A percentile compares a stretch with the other conserved stretches of the same genome.
These are phyloP conservation scores for Sambucus nigra DNA, from an alignment of 129 eudicot genomes.

Conservation along the genomic window DNA sequence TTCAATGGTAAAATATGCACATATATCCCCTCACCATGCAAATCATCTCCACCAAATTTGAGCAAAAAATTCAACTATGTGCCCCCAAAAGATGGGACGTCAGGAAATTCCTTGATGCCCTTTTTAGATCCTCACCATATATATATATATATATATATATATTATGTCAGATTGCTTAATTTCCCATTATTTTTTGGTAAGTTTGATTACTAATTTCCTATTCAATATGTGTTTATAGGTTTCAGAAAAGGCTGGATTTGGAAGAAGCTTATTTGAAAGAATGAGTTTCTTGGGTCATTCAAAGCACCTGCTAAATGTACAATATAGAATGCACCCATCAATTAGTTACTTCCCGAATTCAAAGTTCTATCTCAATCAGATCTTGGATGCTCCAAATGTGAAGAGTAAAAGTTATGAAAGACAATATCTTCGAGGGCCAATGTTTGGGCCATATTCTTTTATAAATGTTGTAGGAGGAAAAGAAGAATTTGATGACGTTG, in stretches of 20 bases:
- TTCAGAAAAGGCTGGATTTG: slow-evolving; percentile 31
- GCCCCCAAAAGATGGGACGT: too few species aligned
- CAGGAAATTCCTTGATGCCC: too few species aligned
- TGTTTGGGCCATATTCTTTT: slow-evolving; percentile 51
- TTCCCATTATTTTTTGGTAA: too few species aligned
- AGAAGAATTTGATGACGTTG: slow-evolving; percentile 50
- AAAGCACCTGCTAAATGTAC: slow-evolving; percentile 34
- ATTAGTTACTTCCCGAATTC: slow-evolving; percentile 39
- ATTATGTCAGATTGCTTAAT: too few species aligned
- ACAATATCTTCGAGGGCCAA: slow-evolving; percentile 29
- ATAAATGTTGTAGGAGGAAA: slow-evolving; percentile 43
- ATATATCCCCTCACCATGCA: too few species aligned
- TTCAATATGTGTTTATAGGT: slow-evolving; percentile 14
- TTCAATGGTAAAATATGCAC: too few species aligned
- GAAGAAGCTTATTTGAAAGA: slow-evolving; percentile 43
- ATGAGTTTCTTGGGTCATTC: slow-evolving; percentile 33
- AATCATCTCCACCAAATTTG: too few species aligned
- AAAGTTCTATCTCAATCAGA: slow-evolving; percentile 28
- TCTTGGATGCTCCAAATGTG: slow-evolving; percentile 32
- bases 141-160: too few species aligned
- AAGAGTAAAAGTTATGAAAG: slow-evolving; percentile 18
- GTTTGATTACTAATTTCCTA: not conserved
- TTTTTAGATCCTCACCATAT: too few species aligned
- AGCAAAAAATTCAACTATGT: too few species aligned
- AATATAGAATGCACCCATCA: slow-evolving; percentile 51